Conservation (phyloP, 202 grass and related monocot species). For the Cymbopogon flexuosus region DNA sequence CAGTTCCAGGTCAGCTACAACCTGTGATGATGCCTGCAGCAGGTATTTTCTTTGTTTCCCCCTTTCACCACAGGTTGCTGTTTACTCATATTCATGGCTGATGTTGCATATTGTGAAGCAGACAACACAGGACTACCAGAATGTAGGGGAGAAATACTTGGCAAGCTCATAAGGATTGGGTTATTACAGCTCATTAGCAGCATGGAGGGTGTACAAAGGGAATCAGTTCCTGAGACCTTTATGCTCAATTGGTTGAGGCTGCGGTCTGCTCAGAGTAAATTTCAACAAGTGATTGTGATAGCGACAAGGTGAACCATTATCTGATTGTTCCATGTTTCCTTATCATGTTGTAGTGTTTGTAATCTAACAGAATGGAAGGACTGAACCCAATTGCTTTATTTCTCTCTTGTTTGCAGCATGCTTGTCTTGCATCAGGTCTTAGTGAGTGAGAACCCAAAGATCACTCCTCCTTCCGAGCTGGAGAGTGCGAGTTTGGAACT, state of each 20-base stretch:
- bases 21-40: background rate
- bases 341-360: background rate
- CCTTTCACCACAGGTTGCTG: background rate
- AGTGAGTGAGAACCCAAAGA: slow-evolving; percentile 46
- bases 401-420: slow-evolving; percentile 42
- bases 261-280: slow-evolving; percentile 72
- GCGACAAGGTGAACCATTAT: slow-evolving; percentile 54
- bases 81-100: slow-evolving; percentile 5
- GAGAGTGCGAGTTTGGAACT: slow-evolving; percentile 41
- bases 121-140: slow-evolving; percentile 41
- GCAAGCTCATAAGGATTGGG: slow-evolving; percentile 58
- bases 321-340: background rate
- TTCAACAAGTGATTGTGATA: slow-evolving; percentile 85
- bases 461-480: slow-evolving; percentile 31
- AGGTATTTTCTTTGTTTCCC: slow-evolving; percentile 16
- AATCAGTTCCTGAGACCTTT: slow-evolving; percentile 67
- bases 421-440: slow-evolving; percentile 78
- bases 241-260: slow-evolving; percentile 72
- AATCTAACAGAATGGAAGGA: background rate
- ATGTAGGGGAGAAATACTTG: slow-evolving; percentile 55
- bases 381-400: background rate
- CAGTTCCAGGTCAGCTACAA: slow-evolving; percentile 37
- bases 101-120: slow-evolving; percentile 18
- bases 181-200: slow-evolving; percentile 62
- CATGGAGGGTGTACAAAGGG: slow-evolving; percentile 51